A percentile compares a stretch with the other conserved stretches of the same genome.
These are phyloP conservation scores for Scutellaria galericulata DNA, from an alignment of 257 asterid species.

Conservation along the genomic window DNA sequence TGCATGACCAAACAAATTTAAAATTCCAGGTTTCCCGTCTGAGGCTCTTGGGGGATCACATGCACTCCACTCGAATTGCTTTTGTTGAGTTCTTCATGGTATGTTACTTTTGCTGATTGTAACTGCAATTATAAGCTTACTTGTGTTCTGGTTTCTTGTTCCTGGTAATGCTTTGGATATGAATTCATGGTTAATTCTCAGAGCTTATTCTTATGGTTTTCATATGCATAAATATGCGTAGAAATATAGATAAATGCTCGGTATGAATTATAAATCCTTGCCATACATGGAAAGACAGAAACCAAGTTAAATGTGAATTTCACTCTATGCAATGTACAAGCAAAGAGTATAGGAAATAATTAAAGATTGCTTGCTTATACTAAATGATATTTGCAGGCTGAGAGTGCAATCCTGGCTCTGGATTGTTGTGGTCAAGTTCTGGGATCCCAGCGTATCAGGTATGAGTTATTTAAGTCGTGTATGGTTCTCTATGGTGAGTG, in stretches of 20 bases:
- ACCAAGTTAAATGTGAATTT: not conserved
- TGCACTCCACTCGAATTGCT: slow-evolving; percentile 90
- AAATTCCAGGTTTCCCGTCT: slow-evolving; percentile 82
- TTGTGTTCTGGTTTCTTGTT: not conserved
- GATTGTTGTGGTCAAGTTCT: slow-evolving; percentile 85
- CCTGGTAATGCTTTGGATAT: not conserved
- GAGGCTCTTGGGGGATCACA: slow-evolving; percentile 95
- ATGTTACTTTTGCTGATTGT: slow-evolving; percentile 28
- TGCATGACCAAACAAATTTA: slow-evolving; percentile 20
- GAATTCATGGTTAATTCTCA: not conserved
- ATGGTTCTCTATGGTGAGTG: not conserved
- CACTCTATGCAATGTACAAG: not conserved
- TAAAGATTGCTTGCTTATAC: slow-evolving; percentile 7
- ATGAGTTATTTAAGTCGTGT: slow-evolving; percentile 17
- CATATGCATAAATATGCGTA: too few species aligned
- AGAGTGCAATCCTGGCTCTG: slow-evolving; percentile 85
- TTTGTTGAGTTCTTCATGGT: slow-evolving; percentile 88
- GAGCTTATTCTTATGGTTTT: not conserved
- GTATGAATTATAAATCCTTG: not conserved
- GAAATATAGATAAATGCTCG: too few species aligned
- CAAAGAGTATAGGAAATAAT: not conserved
- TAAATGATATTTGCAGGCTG: slow-evolving; percentile 61
- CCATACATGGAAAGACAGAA: not conserved
- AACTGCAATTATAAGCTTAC: not conserved
- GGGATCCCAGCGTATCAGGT: slow-evolving; percentile 91